Base-by-base conservation (phyloP, 768 basidiomycete species). In the Leccinum broughii region DNA sequence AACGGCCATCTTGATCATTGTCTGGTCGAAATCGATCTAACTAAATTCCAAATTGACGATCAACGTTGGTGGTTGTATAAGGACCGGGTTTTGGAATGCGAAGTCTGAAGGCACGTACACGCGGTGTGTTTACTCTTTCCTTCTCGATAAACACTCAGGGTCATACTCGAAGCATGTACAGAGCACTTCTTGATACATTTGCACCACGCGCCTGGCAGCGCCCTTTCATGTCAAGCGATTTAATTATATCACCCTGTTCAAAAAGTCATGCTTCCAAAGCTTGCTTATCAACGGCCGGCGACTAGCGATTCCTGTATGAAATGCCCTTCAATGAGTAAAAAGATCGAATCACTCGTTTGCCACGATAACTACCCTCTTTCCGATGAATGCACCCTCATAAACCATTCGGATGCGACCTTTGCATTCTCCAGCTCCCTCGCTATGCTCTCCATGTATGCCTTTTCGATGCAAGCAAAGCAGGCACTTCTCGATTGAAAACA, bases 381-480 rank as follows among this genome's bases (percentile, higher is more conserved):
- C 54, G 3, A 54, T 57, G 48, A 51, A 56, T 13, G 14, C 22
- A 39, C 54, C 46, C 15, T 51, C 9, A 48, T 15, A 20, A 57
- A 39, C 13, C 9, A 13, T 11, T 34, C 15, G 6, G 20, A 26
- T 30, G 56, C 35, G 4, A 17, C 50, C 15, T 26, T 30, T 2
- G 44, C 28, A 22, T 61, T 54, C 26, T 54, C 80, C 50, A 85
- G 64, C 0, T 81, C 82, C 6, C 70, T 64, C 9, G 64, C 73
- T 2, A 80, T 55, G 51, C 84, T 77, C 61, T 85, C 82, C 3
- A 59, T 66, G 58, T 77, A 77, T 66, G 62, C 64, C 81, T 76
- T 3, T 82, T 82, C 8, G 64, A 72, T 2, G 75, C 77, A 14
- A 86, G 58, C 49, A 70, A 68, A 17, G 66, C 65, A 0, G 79